Evolutionary conservation across 2,329 filamentous ascomycete genomes (phyloP).

Genomic region (Colletotrichum sublineola): DNA sequence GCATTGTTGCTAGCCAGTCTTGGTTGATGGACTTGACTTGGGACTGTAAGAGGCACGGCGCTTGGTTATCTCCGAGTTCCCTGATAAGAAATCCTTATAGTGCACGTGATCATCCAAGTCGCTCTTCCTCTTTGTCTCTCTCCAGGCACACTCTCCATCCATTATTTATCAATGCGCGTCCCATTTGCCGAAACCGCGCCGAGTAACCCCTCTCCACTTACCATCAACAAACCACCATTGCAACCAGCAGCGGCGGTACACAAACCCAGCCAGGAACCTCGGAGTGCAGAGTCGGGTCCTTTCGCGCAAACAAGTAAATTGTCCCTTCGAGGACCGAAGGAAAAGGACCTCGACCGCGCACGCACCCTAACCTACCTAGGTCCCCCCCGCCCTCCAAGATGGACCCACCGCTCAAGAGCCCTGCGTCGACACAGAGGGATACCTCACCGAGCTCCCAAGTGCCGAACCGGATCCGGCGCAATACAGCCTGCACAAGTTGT

Average conservation of each 20-base stretch:
- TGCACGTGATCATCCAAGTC: slow-evolving; percentile 29
- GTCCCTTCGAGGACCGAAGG: not conserved
- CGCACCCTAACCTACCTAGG: slow-evolving; percentile 18
- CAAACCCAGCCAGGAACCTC: not conserved
- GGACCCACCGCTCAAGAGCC: slow-evolving; percentile 41
- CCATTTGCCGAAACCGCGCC: slow-evolving; percentile 40
- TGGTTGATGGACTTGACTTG: not conserved
- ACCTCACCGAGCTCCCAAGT: slow-evolving; percentile 34
- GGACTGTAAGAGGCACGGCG: not conserved
- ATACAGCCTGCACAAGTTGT: slow-evolving; percentile 51
- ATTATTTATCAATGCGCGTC: slow-evolving; percentile 12
- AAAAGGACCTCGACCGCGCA: slow-evolving; percentile 1
- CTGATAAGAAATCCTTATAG: not conserved
- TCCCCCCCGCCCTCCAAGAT: not conserved
- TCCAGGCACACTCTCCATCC: not conserved
- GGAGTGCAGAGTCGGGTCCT: slow-evolving; percentile 22
- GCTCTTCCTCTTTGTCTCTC: not conserved
- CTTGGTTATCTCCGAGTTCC: not conserved
- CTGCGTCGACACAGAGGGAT: slow-evolving; percentile 32
- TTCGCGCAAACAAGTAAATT: slow-evolving; percentile 8
- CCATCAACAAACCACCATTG: slow-evolving; percentile 27
- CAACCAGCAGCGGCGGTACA: not conserved
- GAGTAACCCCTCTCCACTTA: slow-evolving; percentile 25
- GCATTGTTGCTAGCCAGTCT: not conserved
- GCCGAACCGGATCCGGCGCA: slow-evolving; percentile 48